Evolutionary conservation across 768 basidiomycete genomes (phyloP), one percentile per base, ranked within the genome.

Genomic region (Suillus luteus): DNA sequence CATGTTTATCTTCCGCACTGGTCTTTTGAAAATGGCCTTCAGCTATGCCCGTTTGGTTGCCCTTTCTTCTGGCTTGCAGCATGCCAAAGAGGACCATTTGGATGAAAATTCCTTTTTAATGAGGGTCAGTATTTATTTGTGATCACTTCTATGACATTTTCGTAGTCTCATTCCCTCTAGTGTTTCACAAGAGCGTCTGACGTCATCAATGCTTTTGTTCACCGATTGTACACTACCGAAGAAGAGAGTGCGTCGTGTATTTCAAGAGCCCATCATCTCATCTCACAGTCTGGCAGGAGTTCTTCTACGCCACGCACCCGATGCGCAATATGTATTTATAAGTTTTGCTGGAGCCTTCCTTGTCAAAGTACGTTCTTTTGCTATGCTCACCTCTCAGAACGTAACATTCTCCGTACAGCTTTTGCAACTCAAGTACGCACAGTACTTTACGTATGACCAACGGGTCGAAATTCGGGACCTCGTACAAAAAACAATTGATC

Each of bases 311-410:
- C 89, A 91, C 70, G 92, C 90, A 0, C 91, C 92, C 2, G 91
- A 92, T 71, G 87, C 89, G 0, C 88, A 93, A 67, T 88, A 86
- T 64, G 87, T 93, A 11, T 92, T 93, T 68, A 82, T 87, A 31
- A 91, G 88, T 0, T 93, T 93, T 66, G 92, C 92, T 11, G 86
- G 88, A 10, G 88, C 92, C 2, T 94, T 94, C 79, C 79, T 95
- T 17, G 83, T 95, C 66, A 93, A 94, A 81, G 90, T 88, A 70
- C 57, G 76, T 57, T 31, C 7, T n/a, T n/a, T 52, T 49, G 5
- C 24, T 48, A 35, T 33, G 31, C 41, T 58, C 35, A 31, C 7
- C 35, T 61, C 59, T 37, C 57, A 40, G 31, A 24, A 15, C 12
- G 33, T 44, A 10, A 58, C 43, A 31, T 22, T 31, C 60, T 48